Percentiles rank a stretch among this genome's conserved stretches.
phyloP scores from a whole-genome alignment of 768 basidiomycete genomes.

The Aureoboletus auriporus region DNA sequence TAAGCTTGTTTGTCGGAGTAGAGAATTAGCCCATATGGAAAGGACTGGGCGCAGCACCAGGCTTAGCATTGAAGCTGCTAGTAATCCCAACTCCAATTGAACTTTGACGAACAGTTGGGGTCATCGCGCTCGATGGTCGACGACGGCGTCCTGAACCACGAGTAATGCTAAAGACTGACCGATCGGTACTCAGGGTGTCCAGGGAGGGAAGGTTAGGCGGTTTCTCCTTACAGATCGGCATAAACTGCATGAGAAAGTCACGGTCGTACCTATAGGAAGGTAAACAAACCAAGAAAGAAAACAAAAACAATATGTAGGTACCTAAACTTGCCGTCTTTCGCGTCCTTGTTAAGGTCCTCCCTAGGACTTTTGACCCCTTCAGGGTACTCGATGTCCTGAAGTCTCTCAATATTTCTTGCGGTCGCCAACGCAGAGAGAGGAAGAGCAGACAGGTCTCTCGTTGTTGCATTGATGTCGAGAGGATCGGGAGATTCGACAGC shows the following conservation, averaged over 20 bases:
- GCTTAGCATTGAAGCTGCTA: conserved; percentile 27
- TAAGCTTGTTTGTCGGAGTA: conserved; percentile 51
- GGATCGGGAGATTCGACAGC: conserved; percentile 52
- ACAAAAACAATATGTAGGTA: conserved; percentile 25
- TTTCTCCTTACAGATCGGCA: conserved; percentile 91
- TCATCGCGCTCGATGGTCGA: conserved; percentile 39
- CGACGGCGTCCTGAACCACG: conserved; percentile 65
- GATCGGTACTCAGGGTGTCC: conserved; percentile 83
- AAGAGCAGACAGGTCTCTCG: conserved; percentile 31
- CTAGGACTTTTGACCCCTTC: conserved; percentile 78
- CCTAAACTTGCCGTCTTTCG: conserved; percentile 88
- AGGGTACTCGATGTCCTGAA: conserved; percentile 75
- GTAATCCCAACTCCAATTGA: conserved; percentile 46
- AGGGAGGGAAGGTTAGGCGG: conserved; percentile 87
- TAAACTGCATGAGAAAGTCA: conserved; percentile 96
- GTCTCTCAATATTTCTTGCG: conserved; percentile 82
- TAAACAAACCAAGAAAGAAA: conserved; percentile 5
- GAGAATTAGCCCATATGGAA: conserved; percentile 70
- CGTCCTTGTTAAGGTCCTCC: conserved; percentile 78
- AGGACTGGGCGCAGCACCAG: conserved; percentile 22
- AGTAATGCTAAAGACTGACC: conserved; percentile 43
- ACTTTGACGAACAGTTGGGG: conserved; percentile 42
- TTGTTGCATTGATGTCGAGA: conserved; percentile 61
- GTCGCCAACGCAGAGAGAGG: conserved; percentile 65
- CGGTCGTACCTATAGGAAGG: conserved; percentile 77